Conservation (phyloP, 2,329 filamentous ascomycete species). For the Fusarium continuum region DNA sequence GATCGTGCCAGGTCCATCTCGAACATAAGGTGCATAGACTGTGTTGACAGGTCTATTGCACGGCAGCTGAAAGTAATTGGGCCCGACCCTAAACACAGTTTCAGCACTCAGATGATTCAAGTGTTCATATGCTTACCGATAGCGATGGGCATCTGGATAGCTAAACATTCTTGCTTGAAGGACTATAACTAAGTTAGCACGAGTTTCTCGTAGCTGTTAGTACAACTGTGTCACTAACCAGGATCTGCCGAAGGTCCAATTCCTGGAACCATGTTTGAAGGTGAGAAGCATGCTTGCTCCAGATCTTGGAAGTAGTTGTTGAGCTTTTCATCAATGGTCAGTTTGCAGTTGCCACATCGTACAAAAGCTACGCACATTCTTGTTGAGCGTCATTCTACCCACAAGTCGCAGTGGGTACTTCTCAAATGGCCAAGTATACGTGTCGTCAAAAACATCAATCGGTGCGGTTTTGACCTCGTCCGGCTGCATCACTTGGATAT, state of each 20-base stretch:
- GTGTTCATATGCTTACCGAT: slow-evolving; percentile 42
- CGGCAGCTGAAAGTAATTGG: slow-evolving; percentile 61
- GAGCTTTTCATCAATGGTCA: not conserved
- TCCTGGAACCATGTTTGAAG: slow-evolving; percentile 71
- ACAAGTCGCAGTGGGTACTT: slow-evolving; percentile 69
- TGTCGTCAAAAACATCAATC: slow-evolving; percentile 74
- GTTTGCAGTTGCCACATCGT: no score
- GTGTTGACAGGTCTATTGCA: slow-evolving; percentile 35
- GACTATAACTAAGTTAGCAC: no score
- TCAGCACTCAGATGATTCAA: not conserved
- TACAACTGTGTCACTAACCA: slow-evolving; percentile 31
- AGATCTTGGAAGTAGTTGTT: slow-evolving; percentile 76
- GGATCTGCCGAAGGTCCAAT: slow-evolving; percentile 70
- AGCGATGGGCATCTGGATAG: slow-evolving; percentile 70
- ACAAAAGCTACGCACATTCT: slow-evolving; percentile 57
- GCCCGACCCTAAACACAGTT: slow-evolving; percentile 56
- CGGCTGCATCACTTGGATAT: slow-evolving; percentile 70
- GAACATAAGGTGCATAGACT: slow-evolving; percentile 39
- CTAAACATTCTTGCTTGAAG: slow-evolving; percentile 69
- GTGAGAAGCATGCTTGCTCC: slow-evolving; percentile 74
- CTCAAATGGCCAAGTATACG: slow-evolving; percentile 73
- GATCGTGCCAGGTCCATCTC: slow-evolving; percentile 38
- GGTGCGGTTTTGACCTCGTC: slow-evolving; percentile 68
- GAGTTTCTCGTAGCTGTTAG: no score
- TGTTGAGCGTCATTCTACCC: slow-evolving; percentile 70